Conservation (phyloP, 108 stramenopile species). For the Nitzschia sp. region DNA sequence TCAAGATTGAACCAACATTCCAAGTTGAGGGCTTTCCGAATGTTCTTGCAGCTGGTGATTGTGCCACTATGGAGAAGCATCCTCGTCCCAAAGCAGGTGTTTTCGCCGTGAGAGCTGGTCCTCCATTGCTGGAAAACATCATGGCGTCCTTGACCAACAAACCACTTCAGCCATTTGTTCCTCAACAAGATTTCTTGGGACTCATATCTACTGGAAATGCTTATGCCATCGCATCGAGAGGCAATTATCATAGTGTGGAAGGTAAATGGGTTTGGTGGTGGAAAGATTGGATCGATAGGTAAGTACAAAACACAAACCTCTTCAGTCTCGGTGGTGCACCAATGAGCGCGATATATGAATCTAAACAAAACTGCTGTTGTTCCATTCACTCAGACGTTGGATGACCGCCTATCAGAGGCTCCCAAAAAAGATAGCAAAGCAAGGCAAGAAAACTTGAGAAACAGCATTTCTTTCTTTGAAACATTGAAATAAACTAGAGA, state of each 20-base stretch:
- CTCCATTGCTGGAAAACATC: constrained; percentile 53
- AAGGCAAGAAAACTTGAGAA: too few relatives aligned
- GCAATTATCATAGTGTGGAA: constrained; percentile 45
- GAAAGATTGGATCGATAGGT: constrained; percentile 65
- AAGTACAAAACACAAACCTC: neutral
- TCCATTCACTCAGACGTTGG: too few relatives aligned
- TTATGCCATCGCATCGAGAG: constrained; percentile 60
- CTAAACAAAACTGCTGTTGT: too few relatives aligned
- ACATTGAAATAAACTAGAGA: too few relatives aligned
- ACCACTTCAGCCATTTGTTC: constrained; percentile 9
- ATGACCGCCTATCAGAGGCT: too few relatives aligned
- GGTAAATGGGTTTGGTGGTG: constrained; percentile 57
- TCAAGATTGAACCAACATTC: constrained; percentile 47
- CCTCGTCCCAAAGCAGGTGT: constrained; percentile 76
- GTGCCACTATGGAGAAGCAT: constrained; percentile 40
- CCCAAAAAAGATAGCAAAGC: too few relatives aligned
- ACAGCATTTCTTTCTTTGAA: too few relatives aligned
- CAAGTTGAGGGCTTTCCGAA: constrained; percentile 29
- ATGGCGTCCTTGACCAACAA: constrained; percentile 17
- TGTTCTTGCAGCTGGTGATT: constrained; percentile 76
- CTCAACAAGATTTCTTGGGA: constrained; percentile 47
- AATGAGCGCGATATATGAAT: too few relatives aligned
- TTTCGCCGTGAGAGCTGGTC: constrained; percentile 78
- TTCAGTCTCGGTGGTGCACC: too few relatives aligned
- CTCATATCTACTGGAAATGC: constrained; percentile 65